Evolutionary conservation across 2,329 filamentous ascomycete genomes (phyloP), one percentile per base, ranked within the genome.

Genomic region (Pseudogymnoascus pannorum): DNA sequence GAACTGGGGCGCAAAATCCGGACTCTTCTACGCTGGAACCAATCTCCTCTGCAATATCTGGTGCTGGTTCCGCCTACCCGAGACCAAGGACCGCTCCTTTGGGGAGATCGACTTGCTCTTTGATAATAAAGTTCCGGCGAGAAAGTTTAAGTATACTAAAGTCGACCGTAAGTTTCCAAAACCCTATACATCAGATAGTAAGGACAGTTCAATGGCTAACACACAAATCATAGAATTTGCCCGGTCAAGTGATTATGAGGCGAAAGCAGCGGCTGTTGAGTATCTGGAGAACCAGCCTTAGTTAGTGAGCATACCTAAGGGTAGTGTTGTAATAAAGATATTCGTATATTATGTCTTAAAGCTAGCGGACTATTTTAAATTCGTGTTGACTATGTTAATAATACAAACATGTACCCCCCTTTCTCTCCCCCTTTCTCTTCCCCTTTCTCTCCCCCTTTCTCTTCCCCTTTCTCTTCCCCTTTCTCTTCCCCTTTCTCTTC

Each of bases 41-140:
- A 69, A 69, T n/a, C 60, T 68, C 1, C 61, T 71, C 5, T 72
- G 70, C 61, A 67, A 71, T 5, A 63, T 69, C 22, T 72, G 68
- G 65, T 69, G 68, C 16, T 71, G 67, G 64, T 64, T 66, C 78
- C 83, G 87, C 20, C 79, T 92, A 0, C 91, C 91, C 0, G 91
- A 96, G 71, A 90, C 91, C 0, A 79, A 79, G 5, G 91, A 88
- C 14, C 84, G 90, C 57, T 89, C 89, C 0, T 96, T 92, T 70
- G 91, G 90, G 6, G 91, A 96, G 74, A 77, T 96, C 62, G 91
- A 96, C 71, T 70, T 93, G 60, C 79, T 95, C 57, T 95, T 95
- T 69, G 88, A 94, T 75, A 81, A 83, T 64, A 77, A 80, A 2
- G 76, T 92, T 31, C 59, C 65, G 5, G 71, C 72, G n/a, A 66